Percentiles rank a stretch among this genome's conserved stretches.
These are phyloP conservation scores for Pythium utonaiense DNA, from an alignment of 352 stramenopile species.

Conservation along the genomic window DNA sequence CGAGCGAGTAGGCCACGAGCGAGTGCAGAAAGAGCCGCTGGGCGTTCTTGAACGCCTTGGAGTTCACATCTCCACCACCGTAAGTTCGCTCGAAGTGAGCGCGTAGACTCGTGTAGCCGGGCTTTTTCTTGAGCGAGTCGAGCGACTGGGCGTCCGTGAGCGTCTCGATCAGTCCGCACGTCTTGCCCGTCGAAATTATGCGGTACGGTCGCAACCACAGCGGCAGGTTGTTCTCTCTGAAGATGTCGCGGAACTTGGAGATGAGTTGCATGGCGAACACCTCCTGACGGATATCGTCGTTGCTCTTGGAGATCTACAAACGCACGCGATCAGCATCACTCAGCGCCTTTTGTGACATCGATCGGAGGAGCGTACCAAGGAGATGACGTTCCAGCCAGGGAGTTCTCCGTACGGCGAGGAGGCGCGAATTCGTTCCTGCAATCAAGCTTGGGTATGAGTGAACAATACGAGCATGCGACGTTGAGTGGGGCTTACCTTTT, in stretches of 20 bases:
- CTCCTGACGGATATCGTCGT: slow-evolving; percentile 98
- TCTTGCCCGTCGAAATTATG: slow-evolving; percentile 93
- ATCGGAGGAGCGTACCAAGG: slow-evolving; percentile 61
- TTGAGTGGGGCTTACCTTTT: too few species aligned
- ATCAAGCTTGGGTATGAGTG: neutral
- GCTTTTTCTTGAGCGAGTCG: slow-evolving; percentile 97
- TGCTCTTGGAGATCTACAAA: slow-evolving; percentile 89
- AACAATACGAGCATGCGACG: too few species aligned
- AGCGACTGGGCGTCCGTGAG: slow-evolving; percentile 97
- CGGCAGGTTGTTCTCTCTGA: slow-evolving; percentile 91
- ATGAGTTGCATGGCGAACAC: slow-evolving; percentile 97
- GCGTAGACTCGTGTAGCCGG: slow-evolving; percentile 85
- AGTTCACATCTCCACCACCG: slow-evolving; percentile 59
- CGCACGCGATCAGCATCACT: neutral
- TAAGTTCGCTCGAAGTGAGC: slow-evolving; percentile 95
- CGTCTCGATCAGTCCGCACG: slow-evolving; percentile 95
- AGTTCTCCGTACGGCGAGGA: slow-evolving; percentile 82
- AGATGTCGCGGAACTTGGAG: slow-evolving; percentile 91
- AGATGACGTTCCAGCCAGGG: slow-evolving; percentile 91
- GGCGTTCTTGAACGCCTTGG: slow-evolving; percentile 44
- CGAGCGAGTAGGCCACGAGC: slow-evolving; percentile 90
- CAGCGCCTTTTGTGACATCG: too few species aligned
- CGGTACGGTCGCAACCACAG: slow-evolving; percentile 95
- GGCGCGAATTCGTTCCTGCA: slow-evolving; percentile 77
- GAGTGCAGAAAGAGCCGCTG: slow-evolving; percentile 83